Percentiles rank a stretch among this genome's conserved stretches.
phyloP scores from a whole-genome alignment of 306 rosid species.

The Psophocarpus tetragonolobus region DNA sequence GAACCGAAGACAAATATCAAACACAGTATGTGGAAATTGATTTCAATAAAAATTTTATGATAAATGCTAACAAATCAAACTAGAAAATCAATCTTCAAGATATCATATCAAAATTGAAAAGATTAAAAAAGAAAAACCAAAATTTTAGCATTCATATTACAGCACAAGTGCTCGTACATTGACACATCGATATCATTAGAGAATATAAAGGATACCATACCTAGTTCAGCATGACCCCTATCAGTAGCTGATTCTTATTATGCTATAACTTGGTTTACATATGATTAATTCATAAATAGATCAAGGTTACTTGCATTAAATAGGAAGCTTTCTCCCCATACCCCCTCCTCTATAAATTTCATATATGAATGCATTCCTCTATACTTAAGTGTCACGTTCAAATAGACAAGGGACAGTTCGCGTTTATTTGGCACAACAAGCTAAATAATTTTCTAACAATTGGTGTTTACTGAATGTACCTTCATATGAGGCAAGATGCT shows the following conservation, averaged over 20 bases:
- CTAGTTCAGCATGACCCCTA: not conserved
- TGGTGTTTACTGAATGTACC: slow-evolving; percentile 49
- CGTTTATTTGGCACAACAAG: slow-evolving; percentile 23
- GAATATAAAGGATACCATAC: not conserved
- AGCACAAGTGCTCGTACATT: not conserved
- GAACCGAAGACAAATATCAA: not conserved
- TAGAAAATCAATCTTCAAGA: not conserved
- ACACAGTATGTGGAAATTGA: not conserved
- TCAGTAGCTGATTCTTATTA: not conserved
- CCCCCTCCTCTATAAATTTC: slow-evolving; percentile 5
- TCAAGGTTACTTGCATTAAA: slow-evolving; percentile 12
- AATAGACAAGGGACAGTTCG: not conserved
- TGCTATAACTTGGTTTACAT: not conserved
- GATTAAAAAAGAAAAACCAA: not conserved
- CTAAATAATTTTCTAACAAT: not conserved
- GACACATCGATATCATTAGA: not conserved
- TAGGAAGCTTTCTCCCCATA: not conserved
- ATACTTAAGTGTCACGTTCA: not conserved
- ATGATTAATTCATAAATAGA: slow-evolving; percentile 7
- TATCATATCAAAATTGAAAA: not conserved
- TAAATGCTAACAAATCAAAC: not conserved
- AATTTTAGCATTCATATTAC: not conserved
- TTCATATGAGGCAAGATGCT: slow-evolving; percentile 98
- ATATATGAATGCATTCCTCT: not conserved
- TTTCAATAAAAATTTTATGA: not conserved